Conservation (phyloP, 345 rosid genomes). For the Trapa bicornis region DNA sequence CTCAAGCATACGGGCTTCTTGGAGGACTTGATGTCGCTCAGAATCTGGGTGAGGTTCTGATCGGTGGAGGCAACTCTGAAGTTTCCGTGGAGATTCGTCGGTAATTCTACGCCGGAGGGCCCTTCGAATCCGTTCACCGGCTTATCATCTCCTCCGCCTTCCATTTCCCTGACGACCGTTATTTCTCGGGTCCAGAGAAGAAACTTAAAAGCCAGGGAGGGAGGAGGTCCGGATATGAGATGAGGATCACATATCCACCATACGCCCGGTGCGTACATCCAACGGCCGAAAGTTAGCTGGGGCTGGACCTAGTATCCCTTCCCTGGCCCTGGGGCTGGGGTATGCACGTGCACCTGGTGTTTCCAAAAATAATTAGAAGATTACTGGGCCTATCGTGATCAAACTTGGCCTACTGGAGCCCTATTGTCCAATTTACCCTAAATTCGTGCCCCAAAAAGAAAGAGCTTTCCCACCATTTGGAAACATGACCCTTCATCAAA, state of each 20-base stretch:
- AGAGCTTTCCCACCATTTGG: too few species aligned
- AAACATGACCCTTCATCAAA: too few species aligned
- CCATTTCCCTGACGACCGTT: neutral
- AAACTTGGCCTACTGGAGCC: too few species aligned
- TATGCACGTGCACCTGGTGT: neutral
- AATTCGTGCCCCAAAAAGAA: too few species aligned
- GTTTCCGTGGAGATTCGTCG: constrained; percentile 36
- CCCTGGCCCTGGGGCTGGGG: too few species aligned
- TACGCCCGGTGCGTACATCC: neutral
- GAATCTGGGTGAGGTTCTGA: constrained; percentile 25
- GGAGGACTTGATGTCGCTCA: constrained; percentile 36
- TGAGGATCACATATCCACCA: neutral
- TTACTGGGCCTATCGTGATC: too few species aligned
- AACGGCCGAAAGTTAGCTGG: neutral
- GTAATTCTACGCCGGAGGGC: constrained; percentile 19
- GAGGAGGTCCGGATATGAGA: neutral
- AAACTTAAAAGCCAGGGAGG: neutral
- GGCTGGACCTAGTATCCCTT: neutral
- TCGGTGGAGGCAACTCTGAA: constrained; percentile 39
- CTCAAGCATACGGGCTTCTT: constrained; percentile 24
- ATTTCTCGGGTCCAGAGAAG: neutral
- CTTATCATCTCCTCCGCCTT: neutral
- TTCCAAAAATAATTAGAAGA: neutral
- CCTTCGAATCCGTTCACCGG: neutral
- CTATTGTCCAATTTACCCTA: too few species aligned